phyloP scores from a whole-genome alignment of 352 stramenopile species.

The Peronospora destructor region DNA sequence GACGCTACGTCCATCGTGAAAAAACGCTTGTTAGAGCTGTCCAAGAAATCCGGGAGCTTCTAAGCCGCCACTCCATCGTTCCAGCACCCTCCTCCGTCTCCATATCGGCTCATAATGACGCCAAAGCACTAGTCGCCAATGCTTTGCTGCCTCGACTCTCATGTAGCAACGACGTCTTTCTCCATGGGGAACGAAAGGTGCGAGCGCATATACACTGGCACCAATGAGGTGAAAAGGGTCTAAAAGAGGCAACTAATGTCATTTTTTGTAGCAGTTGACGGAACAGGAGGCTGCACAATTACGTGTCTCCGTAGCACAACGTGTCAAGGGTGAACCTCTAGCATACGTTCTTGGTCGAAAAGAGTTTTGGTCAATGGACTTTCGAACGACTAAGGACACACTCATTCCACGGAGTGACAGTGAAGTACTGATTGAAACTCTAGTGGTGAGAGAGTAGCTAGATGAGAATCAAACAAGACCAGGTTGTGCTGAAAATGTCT shows the following conservation, averaged over 20 bases:
- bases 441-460: conserved; percentile 32
- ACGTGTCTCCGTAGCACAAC: conserved; percentile 14
- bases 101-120: conserved; percentile 25
- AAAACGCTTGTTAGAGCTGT: conserved; percentile 20
- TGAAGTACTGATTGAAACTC: conserved; percentile 70
- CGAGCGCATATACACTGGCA: background rate
- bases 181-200: conserved; percentile 37
- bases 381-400: conserved; percentile 46
- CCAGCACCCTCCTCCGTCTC: conserved; percentile 1
- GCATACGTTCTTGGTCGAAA: conserved; percentile 61
- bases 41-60: conserved; percentile 19
- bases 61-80: conserved; percentile 4
- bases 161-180: conserved; percentile 49
- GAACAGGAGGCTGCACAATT: conserved; percentile 28
- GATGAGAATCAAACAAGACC: background rate
- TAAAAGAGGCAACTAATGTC: background rate
- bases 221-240: background rate
- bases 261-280: conserved; percentile 24
- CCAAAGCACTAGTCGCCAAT: conserved; percentile 51
- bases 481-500: background rate
- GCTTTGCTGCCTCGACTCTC: conserved; percentile 35
- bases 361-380: conserved; percentile 73
- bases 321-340: conserved; percentile 47
- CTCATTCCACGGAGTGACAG: conserved; percentile 79
- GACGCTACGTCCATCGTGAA: conserved; percentile 12